Evolutionary conservation across 148 eudicot genomes (phyloP).

Genomic region (Fagopyrum tataricum): DNA sequence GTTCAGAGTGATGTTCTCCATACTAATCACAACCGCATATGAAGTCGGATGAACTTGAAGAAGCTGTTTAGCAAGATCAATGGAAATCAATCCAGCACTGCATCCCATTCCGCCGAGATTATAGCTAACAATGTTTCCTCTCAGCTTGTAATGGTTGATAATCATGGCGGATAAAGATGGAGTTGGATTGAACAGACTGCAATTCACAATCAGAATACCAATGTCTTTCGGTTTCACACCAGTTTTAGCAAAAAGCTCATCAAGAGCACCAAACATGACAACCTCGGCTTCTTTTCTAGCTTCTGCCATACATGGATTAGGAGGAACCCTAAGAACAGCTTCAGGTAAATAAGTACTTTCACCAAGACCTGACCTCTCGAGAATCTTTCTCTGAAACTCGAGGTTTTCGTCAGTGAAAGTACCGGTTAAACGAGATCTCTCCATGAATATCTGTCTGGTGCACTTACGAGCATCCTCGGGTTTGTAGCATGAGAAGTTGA

Average conservation of each 20-base stretch:
- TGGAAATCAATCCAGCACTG: constrained; percentile 45
- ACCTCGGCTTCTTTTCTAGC: constrained; percentile 49
- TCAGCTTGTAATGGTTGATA: constrained; percentile 37
- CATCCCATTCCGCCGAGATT: constrained; percentile 53
- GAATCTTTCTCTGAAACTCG: constrained; percentile 41
- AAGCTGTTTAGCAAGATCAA: constrained; percentile 44
- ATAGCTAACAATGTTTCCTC: constrained; percentile 41
- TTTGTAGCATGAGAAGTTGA: constrained; percentile 49
- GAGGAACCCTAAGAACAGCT: constrained; percentile 38
- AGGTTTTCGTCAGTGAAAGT: constrained; percentile 33
- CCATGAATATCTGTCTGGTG: constrained; percentile 46
- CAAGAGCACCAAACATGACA: constrained; percentile 55
- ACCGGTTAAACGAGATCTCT: constrained; percentile 29
- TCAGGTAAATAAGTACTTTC: constrained; percentile 45
- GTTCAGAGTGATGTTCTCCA: constrained; percentile 43
- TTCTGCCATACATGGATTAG: constrained; percentile 43
- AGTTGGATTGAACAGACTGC: constrained; percentile 47
- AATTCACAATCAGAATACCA: constrained; percentile 44
- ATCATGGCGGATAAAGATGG: constrained; percentile 44
- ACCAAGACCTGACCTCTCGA: constrained; percentile 51
- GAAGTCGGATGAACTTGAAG: constrained; percentile 43
- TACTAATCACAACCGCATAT: constrained; percentile 40
- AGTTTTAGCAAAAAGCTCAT: constrained; percentile 42
- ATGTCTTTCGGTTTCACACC: constrained; percentile 43
- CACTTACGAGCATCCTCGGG: constrained; percentile 41